These are phyloP conservation scores for Roridomyces roridus DNA, from an alignment of 768 basidiomycete species.

Conservation along the genomic window DNA sequence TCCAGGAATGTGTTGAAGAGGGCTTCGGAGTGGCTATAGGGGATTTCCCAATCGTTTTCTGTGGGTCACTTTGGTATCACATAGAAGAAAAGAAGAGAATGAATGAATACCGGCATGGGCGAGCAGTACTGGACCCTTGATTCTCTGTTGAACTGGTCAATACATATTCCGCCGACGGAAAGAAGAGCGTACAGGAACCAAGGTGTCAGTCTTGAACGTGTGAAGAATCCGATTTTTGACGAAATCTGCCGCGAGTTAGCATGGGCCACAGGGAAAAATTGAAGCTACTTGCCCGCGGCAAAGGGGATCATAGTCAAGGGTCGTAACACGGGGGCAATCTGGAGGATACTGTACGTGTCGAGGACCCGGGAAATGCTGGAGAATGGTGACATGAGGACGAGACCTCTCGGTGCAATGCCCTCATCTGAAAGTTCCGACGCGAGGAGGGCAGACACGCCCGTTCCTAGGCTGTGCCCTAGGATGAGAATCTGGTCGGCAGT, in stretches of 20 bases:
- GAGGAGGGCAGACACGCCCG: conserved; percentile 62
- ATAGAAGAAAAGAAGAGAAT: background rate
- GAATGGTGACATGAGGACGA: conserved; percentile 65
- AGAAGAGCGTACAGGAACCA: conserved; percentile 56
- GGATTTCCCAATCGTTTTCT: conserved; percentile 76
- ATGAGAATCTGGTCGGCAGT: conserved; percentile 58
- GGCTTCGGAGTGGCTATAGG: conserved; percentile 66
- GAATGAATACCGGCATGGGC: conserved; percentile 61
- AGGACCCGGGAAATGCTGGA: conserved; percentile 64
- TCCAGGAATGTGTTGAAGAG: conserved; percentile 75
- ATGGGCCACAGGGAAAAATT: conserved; percentile 1
- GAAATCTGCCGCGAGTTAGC: conserved; percentile 47
- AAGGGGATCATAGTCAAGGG: conserved; percentile 71
- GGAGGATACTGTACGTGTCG: conserved; percentile 71
- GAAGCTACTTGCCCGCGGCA: conserved; percentile 59
- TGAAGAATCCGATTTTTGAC: conserved; percentile 60
- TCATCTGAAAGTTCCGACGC: conserved; percentile 54
- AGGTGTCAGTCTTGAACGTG: conserved; percentile 66
- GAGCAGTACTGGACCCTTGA: conserved; percentile 73
- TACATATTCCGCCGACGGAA: background rate
- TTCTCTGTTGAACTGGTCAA: conserved; percentile 48
- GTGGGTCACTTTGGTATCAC: conserved; percentile 1
- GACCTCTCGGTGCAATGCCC: conserved; percentile 46
- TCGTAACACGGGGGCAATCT: conserved; percentile 71
- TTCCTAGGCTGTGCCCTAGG: conserved; percentile 80